phyloP scores from a whole-genome alignment of 148 eudicot species.

The Spergularia bocconei region DNA sequence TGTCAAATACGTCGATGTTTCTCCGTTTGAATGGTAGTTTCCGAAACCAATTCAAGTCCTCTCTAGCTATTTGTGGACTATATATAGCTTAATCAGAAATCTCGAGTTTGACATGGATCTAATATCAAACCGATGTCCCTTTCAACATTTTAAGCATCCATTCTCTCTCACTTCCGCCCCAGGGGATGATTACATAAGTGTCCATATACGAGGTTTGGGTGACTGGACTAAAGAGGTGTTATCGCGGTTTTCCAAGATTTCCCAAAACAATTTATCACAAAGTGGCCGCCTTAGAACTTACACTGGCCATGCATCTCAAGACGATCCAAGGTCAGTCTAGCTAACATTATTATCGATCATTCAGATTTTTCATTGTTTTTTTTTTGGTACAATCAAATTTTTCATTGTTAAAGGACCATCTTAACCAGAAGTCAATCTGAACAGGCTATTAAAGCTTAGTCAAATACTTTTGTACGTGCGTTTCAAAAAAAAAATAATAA shows the following conservation, averaged over 20 bases:
- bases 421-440: too few species aligned
- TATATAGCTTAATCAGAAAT: not conserved
- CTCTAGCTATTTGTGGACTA: too few species aligned
- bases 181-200: constrained; percentile 60
- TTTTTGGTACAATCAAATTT: not conserved
- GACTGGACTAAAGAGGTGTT: constrained; percentile 62
- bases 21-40: constrained; percentile 54
- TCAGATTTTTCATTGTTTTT: too few species aligned
- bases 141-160: constrained; percentile 42
- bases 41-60: too few species aligned
- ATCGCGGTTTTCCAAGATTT: constrained; percentile 43
- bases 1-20: constrained; percentile 52
- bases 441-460: too few species aligned
- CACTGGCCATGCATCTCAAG: constrained; percentile 23
- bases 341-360: too few species aligned
- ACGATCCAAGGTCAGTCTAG: constrained; percentile 31
- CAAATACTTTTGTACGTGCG: too few species aligned
- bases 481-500: too few species aligned
- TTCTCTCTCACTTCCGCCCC: constrained; percentile 66
- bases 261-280: constrained; percentile 35
- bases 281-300: constrained; percentile 54
- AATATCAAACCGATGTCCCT: not conserved
- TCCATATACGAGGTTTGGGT: constrained; percentile 55
- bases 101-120: not conserved
- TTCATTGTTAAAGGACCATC: not conserved